Evolutionary conservation across 345 rosid species (phyloP).

Genomic region (Citrus sinensis): DNA sequence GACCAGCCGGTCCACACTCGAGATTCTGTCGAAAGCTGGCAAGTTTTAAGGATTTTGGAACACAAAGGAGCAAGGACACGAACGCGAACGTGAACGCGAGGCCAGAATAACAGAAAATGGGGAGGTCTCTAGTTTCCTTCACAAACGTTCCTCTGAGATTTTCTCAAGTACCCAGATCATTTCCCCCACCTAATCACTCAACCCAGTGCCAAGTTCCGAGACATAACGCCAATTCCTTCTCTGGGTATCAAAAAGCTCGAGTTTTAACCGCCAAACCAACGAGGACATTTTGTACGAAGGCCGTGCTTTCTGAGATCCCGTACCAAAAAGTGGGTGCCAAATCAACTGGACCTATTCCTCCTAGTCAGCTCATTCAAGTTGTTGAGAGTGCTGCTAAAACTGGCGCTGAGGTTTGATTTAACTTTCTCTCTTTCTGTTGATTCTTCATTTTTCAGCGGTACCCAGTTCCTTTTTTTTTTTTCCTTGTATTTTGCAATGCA

Average conservation of each 20-base stretch:
- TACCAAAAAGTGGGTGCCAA: slow-evolving; percentile 58
- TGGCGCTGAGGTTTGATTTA: slow-evolving; percentile 68
- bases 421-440: neutral
- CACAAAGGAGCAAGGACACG: too few relatives aligned
- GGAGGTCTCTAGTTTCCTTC: slow-evolving; percentile 46
- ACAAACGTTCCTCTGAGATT: slow-evolving; percentile 38
- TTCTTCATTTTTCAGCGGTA: neutral
- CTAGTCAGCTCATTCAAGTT: slow-evolving; percentile 61
- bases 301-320: slow-evolving; percentile 42
- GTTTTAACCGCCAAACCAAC: slow-evolving; percentile 11
- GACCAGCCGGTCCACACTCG: too few relatives aligned
- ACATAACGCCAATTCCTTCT: slow-evolving; percentile 11
- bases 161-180: slow-evolving; percentile 34
- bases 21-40: too few relatives aligned
- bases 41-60: too few relatives aligned
- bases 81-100: too few relatives aligned
- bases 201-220: slow-evolving; percentile 21
- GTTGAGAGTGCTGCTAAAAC: slow-evolving; percentile 83
- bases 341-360: slow-evolving; percentile 65
- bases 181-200: slow-evolving; percentile 17
- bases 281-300: slow-evolving; percentile 29
- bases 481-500: neutral
- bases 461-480: neutral
- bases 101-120: slow-evolving; percentile 27
- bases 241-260: slow-evolving; percentile 24